Conservation (phyloP, 176 grass and related monocot species). For the Themeda triandra region DNA sequence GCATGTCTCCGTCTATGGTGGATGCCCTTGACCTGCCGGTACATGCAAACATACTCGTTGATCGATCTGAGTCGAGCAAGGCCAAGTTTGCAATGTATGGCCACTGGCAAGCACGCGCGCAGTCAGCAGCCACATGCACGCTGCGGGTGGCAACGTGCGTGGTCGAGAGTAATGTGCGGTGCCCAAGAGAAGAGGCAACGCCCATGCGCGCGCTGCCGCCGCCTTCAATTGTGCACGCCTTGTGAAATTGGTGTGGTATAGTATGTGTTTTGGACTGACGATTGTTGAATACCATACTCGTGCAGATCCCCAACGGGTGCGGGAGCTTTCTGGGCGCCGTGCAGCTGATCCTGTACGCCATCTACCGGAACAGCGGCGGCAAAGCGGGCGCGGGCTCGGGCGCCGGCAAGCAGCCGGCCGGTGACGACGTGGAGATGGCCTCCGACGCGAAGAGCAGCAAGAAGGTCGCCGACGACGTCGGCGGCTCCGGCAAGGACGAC, state of each 20-base stretch:
- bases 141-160: not conserved
- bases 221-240: not conserved
- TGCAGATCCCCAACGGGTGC: slow-evolving; percentile 89
- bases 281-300: too few relatives aligned
- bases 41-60: too few relatives aligned
- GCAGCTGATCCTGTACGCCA: slow-evolving; percentile 76
- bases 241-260: not conserved
- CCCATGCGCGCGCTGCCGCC: not conserved
- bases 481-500: slow-evolving; percentile 1
- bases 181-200: slow-evolving; percentile 17
- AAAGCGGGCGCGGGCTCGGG: slow-evolving; percentile 19
- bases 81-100: not conserved
- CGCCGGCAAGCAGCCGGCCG: not conserved
- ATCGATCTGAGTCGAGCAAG: too few relatives aligned
- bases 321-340: slow-evolving; percentile 73
- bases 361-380: slow-evolving; percentile 58
- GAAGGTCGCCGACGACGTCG: slow-evolving; percentile 33
- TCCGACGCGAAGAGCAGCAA: slow-evolving; percentile 21
- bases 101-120: not conserved
- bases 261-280: too few relatives aligned
- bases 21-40: too few relatives aligned
- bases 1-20: not conserved
- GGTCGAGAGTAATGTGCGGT: not conserved
- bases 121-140: not conserved
- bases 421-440: slow-evolving; percentile 35